Evolutionary conservation across 2,329 filamentous ascomycete species (phyloP).

Genomic region (Neonectria faginata): DNA sequence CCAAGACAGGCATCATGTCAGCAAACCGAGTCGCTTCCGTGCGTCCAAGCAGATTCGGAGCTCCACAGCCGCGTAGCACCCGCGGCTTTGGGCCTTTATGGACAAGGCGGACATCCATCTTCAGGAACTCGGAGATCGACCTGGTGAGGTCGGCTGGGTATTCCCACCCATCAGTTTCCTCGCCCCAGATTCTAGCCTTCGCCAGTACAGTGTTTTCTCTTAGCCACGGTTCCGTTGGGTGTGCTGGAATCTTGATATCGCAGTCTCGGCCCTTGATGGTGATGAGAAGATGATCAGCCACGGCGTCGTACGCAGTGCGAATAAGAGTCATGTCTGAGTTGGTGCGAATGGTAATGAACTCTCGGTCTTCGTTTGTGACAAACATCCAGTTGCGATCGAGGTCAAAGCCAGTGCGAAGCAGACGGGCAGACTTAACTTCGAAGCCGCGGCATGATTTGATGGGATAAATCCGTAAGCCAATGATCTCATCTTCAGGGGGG

Average conservation of each 20-base stretch:
- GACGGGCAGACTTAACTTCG: conserved; percentile 60
- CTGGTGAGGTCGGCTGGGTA: conserved; percentile 64
- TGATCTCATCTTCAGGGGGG: conserved; percentile 39
- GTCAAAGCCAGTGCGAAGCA: conserved; percentile 68
- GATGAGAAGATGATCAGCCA: conserved; percentile 59
- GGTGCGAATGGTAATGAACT: conserved; percentile 73
- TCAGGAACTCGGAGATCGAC: conserved; percentile 67
- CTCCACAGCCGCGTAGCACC: conserved; percentile 66
- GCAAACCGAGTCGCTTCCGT: conserved; percentile 67
- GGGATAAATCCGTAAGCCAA: conserved; percentile 67
- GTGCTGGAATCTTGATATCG: conserved; percentile 64
- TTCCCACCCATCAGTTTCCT: conserved; percentile 66
- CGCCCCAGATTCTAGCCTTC: conserved; percentile 68
- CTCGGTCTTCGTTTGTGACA: conserved; percentile 61
- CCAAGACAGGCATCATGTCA: conserved; percentile 67
- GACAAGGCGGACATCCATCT: conserved; percentile 66
- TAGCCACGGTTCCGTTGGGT: conserved; percentile 66
- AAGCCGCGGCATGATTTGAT: conserved; percentile 76
- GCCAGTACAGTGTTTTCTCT: conserved; percentile 60
- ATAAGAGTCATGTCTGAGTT: conserved; percentile 73
- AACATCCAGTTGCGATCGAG: conserved; percentile 77
- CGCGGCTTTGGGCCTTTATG: conserved; percentile 72
- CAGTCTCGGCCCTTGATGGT: conserved; percentile 54
- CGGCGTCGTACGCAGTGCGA: conserved; percentile 47
- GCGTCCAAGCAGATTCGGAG: conserved; percentile 63